These are phyloP conservation scores for Thuja plicata DNA, from an alignment of 83 land plant species.

Conservation along the genomic window DNA sequence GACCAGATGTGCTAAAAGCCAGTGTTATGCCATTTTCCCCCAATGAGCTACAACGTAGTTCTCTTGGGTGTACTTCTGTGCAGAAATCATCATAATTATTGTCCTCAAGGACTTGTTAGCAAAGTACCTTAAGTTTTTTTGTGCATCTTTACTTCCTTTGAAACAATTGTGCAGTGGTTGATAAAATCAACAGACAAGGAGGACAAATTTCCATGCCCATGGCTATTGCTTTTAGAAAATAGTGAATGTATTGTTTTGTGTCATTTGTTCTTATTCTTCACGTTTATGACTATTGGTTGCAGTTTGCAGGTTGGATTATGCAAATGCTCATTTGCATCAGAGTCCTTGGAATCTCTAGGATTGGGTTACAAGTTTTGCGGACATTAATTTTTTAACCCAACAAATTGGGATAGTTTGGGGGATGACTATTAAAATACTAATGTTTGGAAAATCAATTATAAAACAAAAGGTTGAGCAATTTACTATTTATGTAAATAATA, in stretches of 20 bases:
- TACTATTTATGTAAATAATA: no score
- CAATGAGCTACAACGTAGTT: neutral
- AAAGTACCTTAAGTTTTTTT: neutral
- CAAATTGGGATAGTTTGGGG: no score
- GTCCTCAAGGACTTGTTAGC: neutral
- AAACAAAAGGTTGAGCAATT: no score
- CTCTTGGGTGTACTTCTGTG: neutral
- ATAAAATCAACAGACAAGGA: neutral
- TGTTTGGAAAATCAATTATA: no score
- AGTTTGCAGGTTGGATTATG: no score
- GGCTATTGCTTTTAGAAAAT: neutral
- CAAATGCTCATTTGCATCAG: no score
- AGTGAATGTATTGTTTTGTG: neutral
- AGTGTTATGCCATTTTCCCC: conserved; percentile 42
- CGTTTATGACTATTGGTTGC: no score
- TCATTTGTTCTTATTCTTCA: no score
- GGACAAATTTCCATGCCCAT: neutral
- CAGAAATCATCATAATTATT: neutral
- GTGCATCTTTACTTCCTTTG: conserved; percentile 5
- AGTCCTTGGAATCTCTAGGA: no score
- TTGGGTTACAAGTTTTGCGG: no score
- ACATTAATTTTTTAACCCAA: no score
- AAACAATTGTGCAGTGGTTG: neutral
- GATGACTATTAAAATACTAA: no score
- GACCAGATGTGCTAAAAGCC: conserved; percentile 67